Evolutionary conservation across 805 yeast genomes (phyloP).

Genomic region (Cyberlindnera subsufficiens): DNA sequence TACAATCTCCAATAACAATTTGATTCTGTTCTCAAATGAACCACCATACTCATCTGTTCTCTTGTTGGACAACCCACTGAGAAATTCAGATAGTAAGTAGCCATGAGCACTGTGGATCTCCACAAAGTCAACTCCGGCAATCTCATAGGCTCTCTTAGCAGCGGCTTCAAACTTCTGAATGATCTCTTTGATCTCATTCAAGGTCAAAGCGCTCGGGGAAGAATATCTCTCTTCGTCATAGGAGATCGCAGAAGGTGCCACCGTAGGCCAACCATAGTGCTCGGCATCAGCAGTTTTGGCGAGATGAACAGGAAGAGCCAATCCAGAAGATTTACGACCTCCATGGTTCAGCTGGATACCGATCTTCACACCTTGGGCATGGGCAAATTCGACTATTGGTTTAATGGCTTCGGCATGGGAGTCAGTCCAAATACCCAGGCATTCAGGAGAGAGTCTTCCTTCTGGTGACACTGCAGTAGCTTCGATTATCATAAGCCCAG

Average conservation of each 20-base stretch:
- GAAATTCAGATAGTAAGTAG: slow-evolving; percentile 43
- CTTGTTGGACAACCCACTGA: slow-evolving; percentile 36
- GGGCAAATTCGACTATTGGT: slow-evolving; percentile 39
- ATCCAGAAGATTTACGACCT: slow-evolving; percentile 43
- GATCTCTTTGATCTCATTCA: slow-evolving; percentile 33
- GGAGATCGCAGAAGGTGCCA: slow-evolving; percentile 39
- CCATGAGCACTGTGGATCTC: slow-evolving; percentile 45
- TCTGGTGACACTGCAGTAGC: slow-evolving; percentile 35
- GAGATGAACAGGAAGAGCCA: slow-evolving; percentile 26
- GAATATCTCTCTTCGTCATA: slow-evolving; percentile 10
- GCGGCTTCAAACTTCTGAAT: slow-evolving; percentile 38
- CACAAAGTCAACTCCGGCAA: slow-evolving; percentile 13
- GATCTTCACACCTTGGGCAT: slow-evolving; percentile 36
- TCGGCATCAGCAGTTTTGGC: slow-evolving; percentile 27
- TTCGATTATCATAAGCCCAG: slow-evolving; percentile 44
- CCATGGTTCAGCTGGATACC: slow-evolving; percentile 54
- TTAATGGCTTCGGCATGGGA: slow-evolving; percentile 38
- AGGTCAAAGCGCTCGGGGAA: slow-evolving; percentile 24
- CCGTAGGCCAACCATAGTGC: slow-evolving; percentile 40
- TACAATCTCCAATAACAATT: slow-evolving; percentile 44
- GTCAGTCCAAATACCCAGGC: slow-evolving; percentile 46
- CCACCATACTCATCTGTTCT: slow-evolving; percentile 66
- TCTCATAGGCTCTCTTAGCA: slow-evolving; percentile 42
- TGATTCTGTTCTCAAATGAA: slow-evolving; percentile 48
- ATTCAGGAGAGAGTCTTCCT: slow-evolving; percentile 39